Base-by-base conservation (phyloP, 2,329 filamentous ascomycete genomes). In the Fusarium albosuccineum region DNA sequence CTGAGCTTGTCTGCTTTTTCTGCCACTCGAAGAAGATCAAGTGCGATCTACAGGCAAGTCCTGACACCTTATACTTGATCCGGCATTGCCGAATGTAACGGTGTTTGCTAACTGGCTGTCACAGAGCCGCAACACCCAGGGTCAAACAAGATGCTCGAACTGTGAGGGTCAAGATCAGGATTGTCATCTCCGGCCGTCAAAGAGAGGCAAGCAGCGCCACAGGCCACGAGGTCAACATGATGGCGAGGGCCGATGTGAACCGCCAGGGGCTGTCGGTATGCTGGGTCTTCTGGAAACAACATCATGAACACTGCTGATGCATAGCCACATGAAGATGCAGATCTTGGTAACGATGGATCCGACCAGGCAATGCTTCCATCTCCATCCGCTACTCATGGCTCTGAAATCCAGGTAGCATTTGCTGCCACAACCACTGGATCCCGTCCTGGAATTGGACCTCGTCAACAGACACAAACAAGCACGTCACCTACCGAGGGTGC, bases 21-120 rank as follows among this genome's bases (percentile, higher is more conserved):
- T 79, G 77, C 34, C 77, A 79, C 56, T 71, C 73, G 1, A 79
- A 78, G 62, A 79, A 79, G 67, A 73, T 77, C 56, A 78, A 78
- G 37, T 79, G 76, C 30, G 75, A 78, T 59, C 60, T 77, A 30
- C 75, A 78, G 68, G 73, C 70, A 37, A 42, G 22, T 39, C 6
- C 11, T 9, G 2, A 7, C 9, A 9, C 30, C n/a, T 27, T 39
- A 9, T 33, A 9, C 5, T 11, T 13, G 16, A 11, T 4, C 16
- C 7, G 26, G n/a, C 45, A 34, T 9, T 6, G 17, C 45, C 45
- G 16, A 26, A 30, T 48, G n/a, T 22, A 22, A 22, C 22, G 22
- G 22, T 22, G 22, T 22, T 22, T 26, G 14, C 39, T 63, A n/a
- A 66, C 11, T 30, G 13, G 39, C 42, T 13, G 9, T 40, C 9